Conservation (phyloP, 352 stramenopile genomes). For the Pythium angustatum region DNA sequence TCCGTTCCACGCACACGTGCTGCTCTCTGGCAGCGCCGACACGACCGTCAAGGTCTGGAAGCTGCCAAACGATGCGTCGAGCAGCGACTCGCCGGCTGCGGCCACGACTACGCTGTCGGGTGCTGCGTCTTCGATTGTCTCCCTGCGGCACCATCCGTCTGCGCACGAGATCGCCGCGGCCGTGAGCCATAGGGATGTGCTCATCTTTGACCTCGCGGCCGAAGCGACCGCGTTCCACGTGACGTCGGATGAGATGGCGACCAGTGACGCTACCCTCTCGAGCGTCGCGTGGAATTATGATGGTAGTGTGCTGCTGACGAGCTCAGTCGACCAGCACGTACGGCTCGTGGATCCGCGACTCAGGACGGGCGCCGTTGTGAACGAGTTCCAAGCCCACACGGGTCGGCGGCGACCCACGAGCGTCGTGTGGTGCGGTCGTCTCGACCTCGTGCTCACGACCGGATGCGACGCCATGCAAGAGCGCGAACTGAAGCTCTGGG, state of each 20-base stretch:
- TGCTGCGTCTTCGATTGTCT: slow-evolving; percentile 31
- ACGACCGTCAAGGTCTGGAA: slow-evolving; percentile 63
- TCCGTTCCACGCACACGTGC: slow-evolving; percentile 47
- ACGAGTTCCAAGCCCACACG: slow-evolving; percentile 41
- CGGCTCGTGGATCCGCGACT: slow-evolving; percentile 58
- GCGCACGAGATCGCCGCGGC: slow-evolving; percentile 45
- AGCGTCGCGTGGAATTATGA: slow-evolving; percentile 69
- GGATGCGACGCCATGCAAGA: slow-evolving; percentile 70
- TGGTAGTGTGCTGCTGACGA: slow-evolving; percentile 48
- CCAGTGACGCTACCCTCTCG: slow-evolving; percentile 3
- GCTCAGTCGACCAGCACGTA: slow-evolving; percentile 49
- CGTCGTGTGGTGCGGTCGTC: slow-evolving; percentile 60
- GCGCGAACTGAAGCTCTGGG: slow-evolving; percentile 79
- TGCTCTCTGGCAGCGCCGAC: slow-evolving; percentile 63
- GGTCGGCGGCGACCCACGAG: slow-evolving; percentile 45
- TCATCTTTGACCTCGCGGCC: slow-evolving; percentile 48
- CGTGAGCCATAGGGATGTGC: slow-evolving; percentile 42
- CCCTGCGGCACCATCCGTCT: slow-evolving; percentile 57
- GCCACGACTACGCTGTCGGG: slow-evolving; percentile 23
- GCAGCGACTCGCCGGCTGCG: slow-evolving; percentile 19
- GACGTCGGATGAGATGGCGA: slow-evolving; percentile 11
- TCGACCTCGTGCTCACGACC: slow-evolving; percentile 55
- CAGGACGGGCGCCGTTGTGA: slow-evolving; percentile 3
- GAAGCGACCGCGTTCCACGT: slow-evolving; percentile 28
- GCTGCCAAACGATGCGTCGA: slow-evolving; percentile 29